Evolutionary conservation across 2,329 filamentous ascomycete genomes (phyloP).

Genomic region (Calonectria crousiana): DNA sequence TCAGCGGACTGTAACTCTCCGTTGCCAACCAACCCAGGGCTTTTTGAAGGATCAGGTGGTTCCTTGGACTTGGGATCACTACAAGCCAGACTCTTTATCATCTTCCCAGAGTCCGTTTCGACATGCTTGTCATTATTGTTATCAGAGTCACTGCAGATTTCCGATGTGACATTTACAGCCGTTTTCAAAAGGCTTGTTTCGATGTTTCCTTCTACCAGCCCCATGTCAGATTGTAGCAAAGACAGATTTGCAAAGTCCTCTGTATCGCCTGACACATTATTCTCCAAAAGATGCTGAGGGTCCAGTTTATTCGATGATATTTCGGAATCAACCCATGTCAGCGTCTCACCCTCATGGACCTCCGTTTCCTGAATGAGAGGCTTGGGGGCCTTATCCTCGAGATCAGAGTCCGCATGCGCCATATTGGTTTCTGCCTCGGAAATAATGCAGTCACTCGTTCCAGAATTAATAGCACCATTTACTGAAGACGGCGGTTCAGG

Average conservation of each 20-base stretch:
- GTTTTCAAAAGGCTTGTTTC: background rate
- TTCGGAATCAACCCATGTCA: background rate
- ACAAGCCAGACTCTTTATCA: background rate
- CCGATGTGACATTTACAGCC: background rate
- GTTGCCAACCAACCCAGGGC: rapidly evolving
- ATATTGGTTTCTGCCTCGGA: background rate
- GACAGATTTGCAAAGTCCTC: background rate
- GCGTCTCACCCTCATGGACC: background rate
- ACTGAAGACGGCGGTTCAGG: background rate
- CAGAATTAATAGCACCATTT: background rate
- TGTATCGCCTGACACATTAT: background rate
- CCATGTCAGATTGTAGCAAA: background rate
- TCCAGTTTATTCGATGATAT: background rate
- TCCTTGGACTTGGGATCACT: background rate
- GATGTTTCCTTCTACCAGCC: rapidly evolving
- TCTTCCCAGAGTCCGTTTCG: background rate
- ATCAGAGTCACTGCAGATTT: background rate
- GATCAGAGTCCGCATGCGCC: background rate
- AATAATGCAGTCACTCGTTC: background rate
- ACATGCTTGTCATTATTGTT: background rate
- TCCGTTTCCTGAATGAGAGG: background rate
- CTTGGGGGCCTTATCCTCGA: background rate
- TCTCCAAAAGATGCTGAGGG: background rate
- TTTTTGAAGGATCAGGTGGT: background rate
- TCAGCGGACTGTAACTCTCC: background rate